Conservation (phyloP, 257 asterid genomes). For the Fraxinus quadrangulata region DNA sequence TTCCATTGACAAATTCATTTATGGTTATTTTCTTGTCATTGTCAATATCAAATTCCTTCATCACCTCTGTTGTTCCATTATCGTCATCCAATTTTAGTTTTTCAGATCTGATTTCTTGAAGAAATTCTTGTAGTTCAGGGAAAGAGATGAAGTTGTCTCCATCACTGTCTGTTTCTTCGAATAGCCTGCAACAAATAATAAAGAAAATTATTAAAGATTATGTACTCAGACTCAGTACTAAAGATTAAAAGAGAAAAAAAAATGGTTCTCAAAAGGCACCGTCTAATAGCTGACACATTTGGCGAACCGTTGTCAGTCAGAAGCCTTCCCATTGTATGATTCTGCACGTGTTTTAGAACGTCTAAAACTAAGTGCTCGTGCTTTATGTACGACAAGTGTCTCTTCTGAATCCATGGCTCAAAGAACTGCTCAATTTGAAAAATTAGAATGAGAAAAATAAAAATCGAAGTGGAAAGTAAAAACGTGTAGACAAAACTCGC, state of each 20-base stretch:
- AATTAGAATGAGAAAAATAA: not conserved
- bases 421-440: slow-evolving; percentile 39
- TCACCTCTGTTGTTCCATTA: slow-evolving; percentile 27
- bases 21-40: slow-evolving; percentile 33
- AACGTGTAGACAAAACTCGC: not conserved
- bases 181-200: slow-evolving; percentile 22
- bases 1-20: slow-evolving; percentile 45
- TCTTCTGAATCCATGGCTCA: slow-evolving; percentile 46
- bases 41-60: slow-evolving; percentile 39
- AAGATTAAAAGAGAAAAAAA: no score
- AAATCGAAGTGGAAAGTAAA: not conserved
- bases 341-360: slow-evolving; percentile 41
- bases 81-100: slow-evolving; percentile 30
- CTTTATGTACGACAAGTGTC: slow-evolving; percentile 42
- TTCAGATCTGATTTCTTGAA: slow-evolving; percentile 32
- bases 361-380: slow-evolving; percentile 46
- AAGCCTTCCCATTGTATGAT: slow-evolving; percentile 31
- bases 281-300: slow-evolving; percentile 35
- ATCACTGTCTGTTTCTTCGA: slow-evolving; percentile 38
- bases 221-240: no score
- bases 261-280: slow-evolving; percentile 18
- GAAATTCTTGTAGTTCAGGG: slow-evolving; percentile 38
- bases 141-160: slow-evolving; percentile 35
- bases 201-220: not conserved
- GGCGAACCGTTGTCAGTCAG: slow-evolving; percentile 37